Evolutionary conservation across 306 rosid genomes (phyloP).

Genomic region (Oxytropis ochrocephala): DNA sequence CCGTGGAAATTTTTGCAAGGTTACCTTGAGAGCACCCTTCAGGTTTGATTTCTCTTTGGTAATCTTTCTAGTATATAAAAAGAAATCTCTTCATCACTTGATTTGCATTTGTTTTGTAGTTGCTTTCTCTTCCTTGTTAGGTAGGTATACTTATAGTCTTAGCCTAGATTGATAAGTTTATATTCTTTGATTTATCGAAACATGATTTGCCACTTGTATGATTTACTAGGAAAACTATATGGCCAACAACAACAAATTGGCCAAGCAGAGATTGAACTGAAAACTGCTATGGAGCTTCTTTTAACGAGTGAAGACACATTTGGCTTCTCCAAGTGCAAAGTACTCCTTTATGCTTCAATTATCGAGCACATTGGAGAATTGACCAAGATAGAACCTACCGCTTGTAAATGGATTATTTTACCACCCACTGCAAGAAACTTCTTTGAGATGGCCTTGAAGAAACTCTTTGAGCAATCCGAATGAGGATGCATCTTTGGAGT

Average conservation of each 20-base stretch:
- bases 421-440: too few relatives aligned
- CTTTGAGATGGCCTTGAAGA: too few relatives aligned
- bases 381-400: too few relatives aligned
- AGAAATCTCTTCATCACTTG: conserved; percentile 45
- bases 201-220: background rate
- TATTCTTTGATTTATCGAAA: background rate
- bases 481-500: too few relatives aligned
- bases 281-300: too few relatives aligned
- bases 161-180: conserved; percentile 13
- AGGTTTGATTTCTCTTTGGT: conserved; percentile 43
- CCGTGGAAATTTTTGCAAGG: conserved; percentile 42
- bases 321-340: too few relatives aligned
- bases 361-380: too few relatives aligned
- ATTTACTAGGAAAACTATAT: conserved; percentile 60
- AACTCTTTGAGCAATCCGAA: too few relatives aligned
- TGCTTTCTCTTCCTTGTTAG: conserved; percentile 63
- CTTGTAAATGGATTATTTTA: too few relatives aligned
- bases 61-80: background rate
- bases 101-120: conserved; percentile 60
- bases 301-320: too few relatives aligned
- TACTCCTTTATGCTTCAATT: too few relatives aligned
- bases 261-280: too few relatives aligned
- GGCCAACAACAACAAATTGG: background rate
- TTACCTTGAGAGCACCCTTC: conserved; percentile 87
- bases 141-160: conserved; percentile 50